A percentile compares a stretch with the other conserved stretches of the same genome.
Conservation (phyloP, 108 stramenopile genomes). For the Schizochytrium sp. region DNA sequence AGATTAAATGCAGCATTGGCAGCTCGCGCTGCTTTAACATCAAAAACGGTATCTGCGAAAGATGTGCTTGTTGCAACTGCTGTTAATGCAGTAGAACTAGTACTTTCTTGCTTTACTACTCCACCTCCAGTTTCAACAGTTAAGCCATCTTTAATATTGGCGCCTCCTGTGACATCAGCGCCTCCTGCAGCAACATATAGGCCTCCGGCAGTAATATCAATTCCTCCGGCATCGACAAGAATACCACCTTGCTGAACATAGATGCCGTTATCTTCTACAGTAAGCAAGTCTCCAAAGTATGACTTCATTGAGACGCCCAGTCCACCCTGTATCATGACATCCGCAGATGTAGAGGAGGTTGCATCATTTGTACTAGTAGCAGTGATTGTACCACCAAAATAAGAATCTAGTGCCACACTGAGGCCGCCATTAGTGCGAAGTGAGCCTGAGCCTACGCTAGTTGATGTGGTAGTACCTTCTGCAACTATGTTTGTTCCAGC, state of each 20-base stretch:
- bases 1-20: conserved; percentile 14
- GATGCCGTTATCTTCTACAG: conserved; percentile 12
- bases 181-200: background rate
- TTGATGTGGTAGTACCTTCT: background rate
- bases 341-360: background rate
- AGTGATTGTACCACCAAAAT: conserved; percentile 12
- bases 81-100: background rate
- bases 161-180: conserved; percentile 19
- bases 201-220: background rate
- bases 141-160: conserved; percentile 14
- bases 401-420: conserved; percentile 24
- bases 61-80: background rate
- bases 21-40: background rate
- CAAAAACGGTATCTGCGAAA: conserved; percentile 3
- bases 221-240: conserved; percentile 8
- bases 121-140: background rate
- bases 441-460: conserved; percentile 5
- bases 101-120: background rate
- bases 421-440: conserved; percentile 14
- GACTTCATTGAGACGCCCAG: background rate
- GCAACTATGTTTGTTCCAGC: conserved; percentile 1
- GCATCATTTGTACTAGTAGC: background rate
- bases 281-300: conserved; percentile 8
- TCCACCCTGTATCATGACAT: conserved; percentile 1
- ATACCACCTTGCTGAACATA: background rate